These are phyloP conservation scores for Clavispora phyllophila DNA, from an alignment of 805 yeast genomes.

Conservation along the genomic window DNA sequence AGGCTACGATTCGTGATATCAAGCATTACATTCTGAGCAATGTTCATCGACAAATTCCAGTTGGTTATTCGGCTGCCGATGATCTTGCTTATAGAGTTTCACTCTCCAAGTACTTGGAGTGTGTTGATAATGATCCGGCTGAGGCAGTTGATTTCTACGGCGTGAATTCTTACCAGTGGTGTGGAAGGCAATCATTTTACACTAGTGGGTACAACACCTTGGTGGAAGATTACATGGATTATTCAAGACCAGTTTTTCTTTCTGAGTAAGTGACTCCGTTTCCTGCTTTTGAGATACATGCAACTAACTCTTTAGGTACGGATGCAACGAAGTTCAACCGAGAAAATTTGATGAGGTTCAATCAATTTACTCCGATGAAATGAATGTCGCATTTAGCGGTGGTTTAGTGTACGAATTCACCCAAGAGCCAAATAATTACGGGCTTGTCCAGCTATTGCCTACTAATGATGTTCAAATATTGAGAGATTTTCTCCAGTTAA, in stretches of 20 bases:
- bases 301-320: conserved; percentile 35
- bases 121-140: conserved; percentile 48
- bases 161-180: conserved; percentile 78
- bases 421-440: conserved; percentile 76
- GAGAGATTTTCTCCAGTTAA: conserved; percentile 49
- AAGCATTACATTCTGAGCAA: conserved; percentile 61
- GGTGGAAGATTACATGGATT: conserved; percentile 64
- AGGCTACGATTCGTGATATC: conserved; percentile 76
- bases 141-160: conserved; percentile 78
- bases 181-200: conserved; percentile 80
- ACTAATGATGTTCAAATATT: conserved; percentile 41
- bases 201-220: conserved; percentile 67
- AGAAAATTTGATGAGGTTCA: conserved; percentile 73
- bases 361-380: conserved; percentile 61
- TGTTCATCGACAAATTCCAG: conserved; percentile 67
- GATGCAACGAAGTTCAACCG: conserved; percentile 81
- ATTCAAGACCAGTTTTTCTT: conserved; percentile 73
- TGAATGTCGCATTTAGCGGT: conserved; percentile 78
- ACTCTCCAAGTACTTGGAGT: conserved; percentile 74
- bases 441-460: conserved; percentile 51
- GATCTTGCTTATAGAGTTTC: conserved; percentile 74
- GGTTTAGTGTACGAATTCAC: conserved; percentile 80
- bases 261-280: conserved; percentile 73
- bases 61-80: conserved; percentile 97
- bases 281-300: not conserved